Conservation (phyloP, 2,329 filamentous ascomycete species). For the Fusarium austroafricanum region DNA sequence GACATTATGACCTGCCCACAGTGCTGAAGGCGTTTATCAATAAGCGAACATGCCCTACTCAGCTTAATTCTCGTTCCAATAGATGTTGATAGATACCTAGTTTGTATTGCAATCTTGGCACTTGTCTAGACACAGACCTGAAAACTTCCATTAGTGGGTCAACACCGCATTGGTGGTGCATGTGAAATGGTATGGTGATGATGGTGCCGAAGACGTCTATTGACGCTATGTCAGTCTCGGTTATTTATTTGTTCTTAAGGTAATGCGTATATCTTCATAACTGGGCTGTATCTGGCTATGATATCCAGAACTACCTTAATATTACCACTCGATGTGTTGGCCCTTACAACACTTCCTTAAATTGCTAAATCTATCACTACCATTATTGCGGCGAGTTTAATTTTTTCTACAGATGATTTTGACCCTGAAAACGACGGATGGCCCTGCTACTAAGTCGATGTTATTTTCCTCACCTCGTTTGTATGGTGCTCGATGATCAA, state of each 20-base stretch:
- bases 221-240: background rate
- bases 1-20: background rate
- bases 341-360: no score
- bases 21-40: background rate
- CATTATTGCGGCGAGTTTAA: background rate
- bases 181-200: background rate
- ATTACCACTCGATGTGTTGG: background rate
- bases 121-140: slow-evolving; percentile 15
- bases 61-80: background rate
- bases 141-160: background rate
- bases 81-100: background rate
- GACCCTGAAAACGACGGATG: slow-evolving; percentile 25
- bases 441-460: slow-evolving; percentile 27
- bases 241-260: slow-evolving; percentile 2
- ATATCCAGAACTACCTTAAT: no score
- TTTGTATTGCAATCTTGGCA: background rate
- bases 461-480: slow-evolving; percentile 36
- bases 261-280: no score
- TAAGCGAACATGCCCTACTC: background rate
- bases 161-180: slow-evolving; percentile 4
- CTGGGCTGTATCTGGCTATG: no score
- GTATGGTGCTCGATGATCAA: slow-evolving; percentile 32
- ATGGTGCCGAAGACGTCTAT: slow-evolving; percentile 3
- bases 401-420: slow-evolving; percentile 4
- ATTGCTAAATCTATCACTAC: background rate